Base-by-base conservation (phyloP, 495 filamentous ascomycete genomes). In the Choiromyces venosus region DNA sequence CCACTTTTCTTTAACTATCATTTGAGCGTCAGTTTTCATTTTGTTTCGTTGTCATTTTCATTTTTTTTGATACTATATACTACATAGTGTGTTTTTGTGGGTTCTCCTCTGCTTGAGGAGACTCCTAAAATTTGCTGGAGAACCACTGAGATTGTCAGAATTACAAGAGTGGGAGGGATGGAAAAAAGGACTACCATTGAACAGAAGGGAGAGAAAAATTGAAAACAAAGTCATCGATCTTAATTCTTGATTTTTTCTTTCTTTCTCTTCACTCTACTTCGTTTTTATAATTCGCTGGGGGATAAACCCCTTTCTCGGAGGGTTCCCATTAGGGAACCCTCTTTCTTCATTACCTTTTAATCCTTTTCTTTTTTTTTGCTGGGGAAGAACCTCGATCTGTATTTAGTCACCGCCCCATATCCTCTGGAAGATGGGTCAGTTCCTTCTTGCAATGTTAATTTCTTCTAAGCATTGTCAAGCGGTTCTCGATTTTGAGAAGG, bases 1-100 rank as follows among this genome's bases (percentile, higher is more conserved):
- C 52, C n/a, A 4, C 29, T 42, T 72, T 37, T 77, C 65, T 77
- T 76, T 65, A 72, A 77, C 75, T 73, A 77, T 77, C 75, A 77
- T 77, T 77, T 77, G 74, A 77, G 75, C 74, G 75, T 69, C 66
- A 72, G 71, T 42, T 42, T 76, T 42, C 25, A 66, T 73, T 67
- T 66, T 67, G 40, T 52, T 40, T 72, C 69, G 68, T 76, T 72
- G 52, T 56, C 71, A 74, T 67, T 69, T 77, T 75, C 66, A 69
- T 65, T 71, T 70, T 76, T 70, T 44, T 77, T 73, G 76, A 61
- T 76, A 76, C 61, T 77, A 76, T 77, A 77, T 76, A 77, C 74
- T 76, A 77, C 71, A 77, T 77, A 77, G 70, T 77, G 70, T 70
- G 67, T 69, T 72, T 39, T 76, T 77, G 56, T 69, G 70, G 66